Base-by-base conservation (phyloP, 805 yeast genomes). In the Hanseniaspora vineae region DNA sequence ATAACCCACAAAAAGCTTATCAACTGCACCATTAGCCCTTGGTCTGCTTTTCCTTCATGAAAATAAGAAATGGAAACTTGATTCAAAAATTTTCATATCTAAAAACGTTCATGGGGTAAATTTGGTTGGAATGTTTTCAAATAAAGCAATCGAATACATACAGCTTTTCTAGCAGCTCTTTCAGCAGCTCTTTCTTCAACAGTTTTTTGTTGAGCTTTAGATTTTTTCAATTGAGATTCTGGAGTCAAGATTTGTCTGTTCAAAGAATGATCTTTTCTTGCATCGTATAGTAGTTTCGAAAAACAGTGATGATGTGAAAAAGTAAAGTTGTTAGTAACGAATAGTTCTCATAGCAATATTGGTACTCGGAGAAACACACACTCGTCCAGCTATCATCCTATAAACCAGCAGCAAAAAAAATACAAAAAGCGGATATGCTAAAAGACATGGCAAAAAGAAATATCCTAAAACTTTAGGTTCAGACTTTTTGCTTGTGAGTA, bases 211-310 rank as follows among this genome's bases (percentile, higher is more conserved):
- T 78, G 76, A 70, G 83, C 79, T 77, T 82, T 78, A 64, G 81
- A 69, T 77, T 82, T 80, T 81, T 84, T 84, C 71, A 81, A 72
- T 69, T 80, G 82, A 68, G 92, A 72, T 80, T 84, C 95, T 78
- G 95, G 95, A 57, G 70, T 70, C 57, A 70, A 66, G 60, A 70
- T 60, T 64, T 71, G 61, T 61, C 69, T 66, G 55, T 50, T 53
- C 42, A 42, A 48, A 50, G 19, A 32, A 37, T 9, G 23, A 42
- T 6, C 10, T 18, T 15, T 35, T 17, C 42, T 17, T n/a, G n/a
- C 6, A 14, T 19, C 23, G 31, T 12, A 13, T 8, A 31, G n/a
- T 12, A 17, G 17, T 33, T 33, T 33, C 9, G 12, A 13, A 4
- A 33, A 33, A 33, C 37, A 33, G 14, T 13, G 9, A 33, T 9